Evolutionary conservation across 2,329 filamentous ascomycete genomes (phyloP).

Genomic region (Calonectria ilicicola): DNA sequence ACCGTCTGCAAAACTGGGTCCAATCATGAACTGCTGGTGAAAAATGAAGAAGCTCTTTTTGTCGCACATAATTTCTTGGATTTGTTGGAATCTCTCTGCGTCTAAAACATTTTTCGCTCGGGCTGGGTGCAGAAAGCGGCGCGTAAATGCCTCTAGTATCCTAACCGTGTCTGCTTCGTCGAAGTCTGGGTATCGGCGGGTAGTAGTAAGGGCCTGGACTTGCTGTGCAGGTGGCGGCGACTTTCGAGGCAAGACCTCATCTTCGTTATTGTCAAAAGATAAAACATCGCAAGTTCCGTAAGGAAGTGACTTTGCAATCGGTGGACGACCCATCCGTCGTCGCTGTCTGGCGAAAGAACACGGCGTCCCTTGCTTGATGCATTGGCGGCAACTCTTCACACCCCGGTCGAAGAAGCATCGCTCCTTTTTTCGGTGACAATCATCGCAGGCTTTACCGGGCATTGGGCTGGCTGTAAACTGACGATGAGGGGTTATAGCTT

Average conservation of each 20-base stretch:
- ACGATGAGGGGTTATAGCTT: not conserved
- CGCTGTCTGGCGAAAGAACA: not conserved
- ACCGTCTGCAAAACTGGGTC: not conserved
- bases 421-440: slow-evolving; percentile 1
- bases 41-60: not conserved
- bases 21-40: not conserved
- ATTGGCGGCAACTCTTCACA: not conserved
- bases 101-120: not conserved
- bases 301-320: not conserved
- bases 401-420: not conserved
- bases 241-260: not conserved
- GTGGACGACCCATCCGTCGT: slow-evolving; percentile 1
- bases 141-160: not conserved
- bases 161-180: not conserved
- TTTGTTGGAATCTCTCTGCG: not conserved
- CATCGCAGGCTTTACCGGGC: not conserved
- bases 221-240: not conserved
- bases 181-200: not conserved
- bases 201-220: not conserved
- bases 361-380: not conserved
- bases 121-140: not conserved
- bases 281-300: not conserved
- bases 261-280: not conserved
- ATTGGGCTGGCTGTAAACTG: not conserved
- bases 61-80: not conserved